Percentiles rank a stretch among this genome's conserved stretches.
Conservation (phyloP, 2,329 filamentous ascomycete genomes). For the Neonectria coccinea region DNA sequence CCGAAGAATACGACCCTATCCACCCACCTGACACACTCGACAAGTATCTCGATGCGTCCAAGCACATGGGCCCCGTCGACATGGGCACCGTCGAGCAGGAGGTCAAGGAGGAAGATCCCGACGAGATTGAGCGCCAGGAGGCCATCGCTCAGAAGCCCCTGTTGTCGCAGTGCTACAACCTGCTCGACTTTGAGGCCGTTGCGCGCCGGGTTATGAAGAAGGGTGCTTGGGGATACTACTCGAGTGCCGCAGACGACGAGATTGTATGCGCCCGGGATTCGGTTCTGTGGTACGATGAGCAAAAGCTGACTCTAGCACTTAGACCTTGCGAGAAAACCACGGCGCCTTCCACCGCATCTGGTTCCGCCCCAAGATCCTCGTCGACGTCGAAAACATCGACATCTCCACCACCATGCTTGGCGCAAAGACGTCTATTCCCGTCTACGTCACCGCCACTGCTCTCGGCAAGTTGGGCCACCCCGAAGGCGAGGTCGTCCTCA, state of each 20-base stretch:
- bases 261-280: conserved; percentile 49
- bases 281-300: background rate
- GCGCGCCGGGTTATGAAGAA: conserved; percentile 94
- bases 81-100: conserved; percentile 83
- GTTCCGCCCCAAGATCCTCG: conserved; percentile 91
- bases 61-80: conserved; percentile 90
- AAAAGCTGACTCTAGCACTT: conserved; percentile 15
- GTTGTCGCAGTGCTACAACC: conserved; percentile 89
- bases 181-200: conserved; percentile 96
- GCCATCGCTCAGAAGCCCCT: conserved; percentile 80
- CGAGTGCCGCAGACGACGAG: conserved; percentile 77
- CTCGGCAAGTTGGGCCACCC: conserved; percentile 94
- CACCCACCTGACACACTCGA: conserved; percentile 88
- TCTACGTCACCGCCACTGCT: conserved; percentile 96
- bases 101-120: conserved; percentile 73
- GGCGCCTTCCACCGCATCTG: conserved; percentile 95
- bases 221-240: conserved; percentile 98
- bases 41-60: conserved; percentile 84
- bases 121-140: conserved; percentile 75
- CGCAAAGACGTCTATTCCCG: conserved; percentile 83
- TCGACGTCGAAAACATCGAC: conserved; percentile 90
- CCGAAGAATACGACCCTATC: conserved; percentile 91
- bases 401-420: conserved; percentile 94
- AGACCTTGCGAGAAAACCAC: conserved; percentile 97
- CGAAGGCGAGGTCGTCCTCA: conserved; percentile 93